A percentile compares a stretch with the other conserved stretches of the same genome.
phyloP scores from a whole-genome alignment of 2,329 filamentous ascomycete genomes.

The Lasiodiplodia hormozganensis region DNA sequence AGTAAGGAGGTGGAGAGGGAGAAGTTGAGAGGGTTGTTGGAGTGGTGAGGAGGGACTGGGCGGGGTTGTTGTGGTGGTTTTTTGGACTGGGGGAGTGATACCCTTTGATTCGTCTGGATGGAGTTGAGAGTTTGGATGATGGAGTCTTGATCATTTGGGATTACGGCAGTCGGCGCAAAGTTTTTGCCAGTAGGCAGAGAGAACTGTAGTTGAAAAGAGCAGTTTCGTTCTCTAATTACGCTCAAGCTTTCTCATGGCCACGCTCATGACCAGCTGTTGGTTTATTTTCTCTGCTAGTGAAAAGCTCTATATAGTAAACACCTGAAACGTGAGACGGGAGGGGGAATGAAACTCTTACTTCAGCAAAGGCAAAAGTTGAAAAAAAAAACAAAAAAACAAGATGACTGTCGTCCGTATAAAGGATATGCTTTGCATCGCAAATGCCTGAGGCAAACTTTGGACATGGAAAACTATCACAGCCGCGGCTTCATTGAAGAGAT shows the following conservation, averaged over 20 bases:
- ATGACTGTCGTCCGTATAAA: too few species aligned
- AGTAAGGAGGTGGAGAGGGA: conserved; percentile 4
- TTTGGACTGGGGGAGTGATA: neutral
- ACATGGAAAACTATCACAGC: neutral
- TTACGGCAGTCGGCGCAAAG: neutral
- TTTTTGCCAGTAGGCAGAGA: neutral
- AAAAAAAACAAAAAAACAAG: too few species aligned
- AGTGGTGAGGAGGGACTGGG: neutral
- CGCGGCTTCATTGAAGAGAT: neutral
- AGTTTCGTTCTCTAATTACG: too few species aligned
- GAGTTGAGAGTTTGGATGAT: neutral
- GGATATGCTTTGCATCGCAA: too few species aligned
- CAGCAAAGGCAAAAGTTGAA: too few species aligned
- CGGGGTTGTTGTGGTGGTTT: neutral
- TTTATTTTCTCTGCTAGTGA: too few species aligned
- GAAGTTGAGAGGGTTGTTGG: conserved; percentile 19
- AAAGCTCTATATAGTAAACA: too few species aligned
- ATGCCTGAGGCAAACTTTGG: too few species aligned
- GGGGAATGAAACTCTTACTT: too few species aligned
- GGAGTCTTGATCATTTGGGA: neutral
- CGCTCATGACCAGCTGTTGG: too few species aligned
- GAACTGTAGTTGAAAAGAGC: neutral
- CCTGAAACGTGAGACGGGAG: too few species aligned
- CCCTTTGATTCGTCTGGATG: neutral
- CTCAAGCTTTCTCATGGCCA: too few species aligned